These are phyloP conservation scores for Bertia moriformis DNA, from an alignment of 2,329 filamentous ascomycete species.

Conservation along the genomic window DNA sequence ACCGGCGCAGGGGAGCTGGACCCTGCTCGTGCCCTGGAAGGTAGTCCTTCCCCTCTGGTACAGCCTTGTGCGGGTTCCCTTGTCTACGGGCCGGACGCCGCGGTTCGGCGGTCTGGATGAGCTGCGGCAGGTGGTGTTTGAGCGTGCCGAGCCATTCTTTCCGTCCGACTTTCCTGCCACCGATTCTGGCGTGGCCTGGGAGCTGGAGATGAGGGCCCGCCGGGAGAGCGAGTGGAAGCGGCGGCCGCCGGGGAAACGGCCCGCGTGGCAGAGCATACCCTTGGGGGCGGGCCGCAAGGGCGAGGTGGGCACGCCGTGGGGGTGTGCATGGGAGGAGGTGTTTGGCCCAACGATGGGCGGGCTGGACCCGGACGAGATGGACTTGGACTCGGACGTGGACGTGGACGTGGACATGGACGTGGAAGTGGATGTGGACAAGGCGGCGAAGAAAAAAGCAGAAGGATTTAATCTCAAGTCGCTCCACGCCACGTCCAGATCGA, in stretches of 20 bases:
- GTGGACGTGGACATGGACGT: too few relatives aligned
- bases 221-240: slow-evolving; percentile 56
- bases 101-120: slow-evolving; percentile 73
- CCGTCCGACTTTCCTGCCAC: slow-evolving; percentile 75
- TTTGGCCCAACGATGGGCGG: slow-evolving; percentile 21
- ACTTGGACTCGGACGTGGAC: too few relatives aligned
- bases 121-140: slow-evolving; percentile 66
- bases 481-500: slow-evolving; percentile 21
- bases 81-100: slow-evolving; percentile 67
- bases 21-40: slow-evolving; percentile 75
- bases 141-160: slow-evolving; percentile 67
- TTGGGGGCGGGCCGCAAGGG: slow-evolving; percentile 63
- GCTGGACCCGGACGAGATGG: slow-evolving; percentile 5
- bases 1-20: slow-evolving; percentile 60
- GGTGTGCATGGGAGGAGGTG: slow-evolving; percentile 70
- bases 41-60: slow-evolving; percentile 80
- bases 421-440: slow-evolving; percentile 16
- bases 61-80: slow-evolving; percentile 65
- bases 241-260: slow-evolving; percentile 68
- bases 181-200: slow-evolving; percentile 65
- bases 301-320: slow-evolving; percentile 69
- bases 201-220: slow-evolving; percentile 45
- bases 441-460: slow-evolving; percentile 6
- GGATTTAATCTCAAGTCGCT: slow-evolving; percentile 7
- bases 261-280: slow-evolving; percentile 60